Percentiles rank a stretch among this genome's conserved stretches.
These are phyloP conservation scores for Apiotrichum laibachii DNA, from an alignment of 1,284 basidiomycete species.

Conservation along the genomic window DNA sequence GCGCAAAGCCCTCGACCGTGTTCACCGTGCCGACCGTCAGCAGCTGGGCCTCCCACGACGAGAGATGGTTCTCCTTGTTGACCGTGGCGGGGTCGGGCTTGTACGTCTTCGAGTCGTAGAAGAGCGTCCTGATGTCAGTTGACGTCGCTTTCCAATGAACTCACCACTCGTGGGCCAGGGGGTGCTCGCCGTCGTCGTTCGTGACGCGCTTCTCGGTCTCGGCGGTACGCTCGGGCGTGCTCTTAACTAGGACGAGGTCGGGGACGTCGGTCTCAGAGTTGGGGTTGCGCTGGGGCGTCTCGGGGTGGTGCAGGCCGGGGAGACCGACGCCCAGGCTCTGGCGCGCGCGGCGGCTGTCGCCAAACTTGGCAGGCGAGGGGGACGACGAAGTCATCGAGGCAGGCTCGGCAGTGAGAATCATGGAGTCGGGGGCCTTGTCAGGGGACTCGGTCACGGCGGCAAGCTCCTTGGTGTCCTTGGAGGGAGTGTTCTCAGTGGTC, in stretches of 20 bases:
- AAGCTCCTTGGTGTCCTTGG: background rate
- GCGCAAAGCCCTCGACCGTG: constrained; percentile 82
- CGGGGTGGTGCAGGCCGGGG: background rate
- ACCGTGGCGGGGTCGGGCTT: constrained; percentile 58
- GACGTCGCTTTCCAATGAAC: constrained; percentile 31
- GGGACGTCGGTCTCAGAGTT: constrained; percentile 14
- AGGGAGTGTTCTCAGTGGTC: background rate
- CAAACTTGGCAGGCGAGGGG: background rate
- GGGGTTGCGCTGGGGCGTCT: constrained; percentile 7
- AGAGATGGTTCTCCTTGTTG: constrained; percentile 24
- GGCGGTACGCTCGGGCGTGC: constrained; percentile 9
- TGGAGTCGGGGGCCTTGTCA: background rate
- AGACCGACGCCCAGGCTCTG: constrained; percentile 9
- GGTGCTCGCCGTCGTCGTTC: constrained; percentile 59
- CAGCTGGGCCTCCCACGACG: constrained; percentile 62
- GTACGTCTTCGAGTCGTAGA: constrained; percentile 79
- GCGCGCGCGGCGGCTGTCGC: background rate
- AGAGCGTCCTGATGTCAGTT: constrained; percentile 67
- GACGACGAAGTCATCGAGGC: background rate
- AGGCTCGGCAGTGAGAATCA: background rate
- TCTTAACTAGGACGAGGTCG: constrained; percentile 29
- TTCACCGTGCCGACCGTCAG: constrained; percentile 74
- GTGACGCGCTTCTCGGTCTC: background rate
- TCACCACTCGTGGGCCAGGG: constrained; percentile 76
- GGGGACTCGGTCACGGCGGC: background rate